phyloP scores from a whole-genome alignment of 345 rosid genomes.

The Boechera stricta region DNA sequence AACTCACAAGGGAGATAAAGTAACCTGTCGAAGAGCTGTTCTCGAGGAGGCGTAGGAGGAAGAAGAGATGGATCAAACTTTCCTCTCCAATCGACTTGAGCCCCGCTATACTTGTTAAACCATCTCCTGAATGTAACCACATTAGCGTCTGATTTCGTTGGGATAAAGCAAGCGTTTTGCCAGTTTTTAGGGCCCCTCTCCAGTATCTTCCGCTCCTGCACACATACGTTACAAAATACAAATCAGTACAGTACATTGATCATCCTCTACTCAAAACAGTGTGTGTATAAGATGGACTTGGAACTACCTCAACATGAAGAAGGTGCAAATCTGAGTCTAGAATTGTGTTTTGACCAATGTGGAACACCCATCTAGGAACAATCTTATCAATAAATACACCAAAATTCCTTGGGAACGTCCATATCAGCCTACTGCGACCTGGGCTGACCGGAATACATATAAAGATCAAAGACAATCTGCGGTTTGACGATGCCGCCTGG shows the following conservation, averaged over 20 bases:
- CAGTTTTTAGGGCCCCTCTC: conserved; percentile 76
- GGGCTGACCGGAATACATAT: conserved; percentile 92
- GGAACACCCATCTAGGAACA: conserved; percentile 88
- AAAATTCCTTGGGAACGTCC: conserved; percentile 81
- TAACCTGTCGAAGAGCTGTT: conserved; percentile 83
- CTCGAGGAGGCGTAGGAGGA: conserved; percentile 78
- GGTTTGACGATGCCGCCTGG: conserved; percentile 43
- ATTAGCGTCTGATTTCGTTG: conserved; percentile 75
- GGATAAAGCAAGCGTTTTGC: conserved; percentile 84
- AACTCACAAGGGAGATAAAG: background rate
- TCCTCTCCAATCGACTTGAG: conserved; percentile 78
- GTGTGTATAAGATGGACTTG: background rate
- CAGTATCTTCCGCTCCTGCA: conserved; percentile 79
- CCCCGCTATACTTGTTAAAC: conserved; percentile 67
- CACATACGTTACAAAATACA: conserved; percentile 6
- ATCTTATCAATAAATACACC: conserved; percentile 71
- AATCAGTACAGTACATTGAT: conserved; percentile 19
- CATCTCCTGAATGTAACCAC: conserved; percentile 83
- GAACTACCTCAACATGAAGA: conserved; percentile 79
- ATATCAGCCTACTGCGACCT: conserved; percentile 84
- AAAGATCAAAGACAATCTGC: conserved; percentile 64
- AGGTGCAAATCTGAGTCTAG: conserved; percentile 90
- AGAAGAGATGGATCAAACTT: conserved; percentile 68
- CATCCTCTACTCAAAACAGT: conserved; percentile 4
- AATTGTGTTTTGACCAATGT: conserved; percentile 72